Conservation (phyloP, 306 rosid species). For the Hylodesmum podocarpum region DNA sequence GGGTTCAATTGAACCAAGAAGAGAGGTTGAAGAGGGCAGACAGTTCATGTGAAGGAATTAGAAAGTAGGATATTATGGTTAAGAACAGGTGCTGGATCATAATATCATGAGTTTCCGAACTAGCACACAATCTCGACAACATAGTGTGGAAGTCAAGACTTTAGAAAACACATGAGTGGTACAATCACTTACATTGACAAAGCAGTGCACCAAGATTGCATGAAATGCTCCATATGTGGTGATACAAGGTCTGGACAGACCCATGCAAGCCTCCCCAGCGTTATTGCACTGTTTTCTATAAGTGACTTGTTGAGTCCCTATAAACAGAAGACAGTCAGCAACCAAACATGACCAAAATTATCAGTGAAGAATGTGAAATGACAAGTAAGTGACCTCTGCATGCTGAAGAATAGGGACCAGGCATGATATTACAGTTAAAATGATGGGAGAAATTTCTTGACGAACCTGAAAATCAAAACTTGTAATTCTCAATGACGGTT, state of each 20-base stretch:
- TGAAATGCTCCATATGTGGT: conserved; percentile 98
- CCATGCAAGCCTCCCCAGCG: conserved; percentile 99
- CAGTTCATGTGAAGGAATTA: too few relatives aligned
- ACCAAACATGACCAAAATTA: conserved; percentile 22
- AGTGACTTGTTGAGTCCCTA: conserved; percentile 91
- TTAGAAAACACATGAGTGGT: background rate
- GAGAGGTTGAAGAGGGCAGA: too few relatives aligned
- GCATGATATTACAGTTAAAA: conserved; percentile 74
- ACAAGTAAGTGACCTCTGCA: conserved; percentile 73
- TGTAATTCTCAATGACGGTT: background rate
- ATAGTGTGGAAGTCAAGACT: background rate
- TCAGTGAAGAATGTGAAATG: conserved; percentile 19
- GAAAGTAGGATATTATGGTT: too few relatives aligned
- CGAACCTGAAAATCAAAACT: conserved; percentile 66
- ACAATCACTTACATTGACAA: conserved; percentile 66
- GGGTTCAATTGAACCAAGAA: too few relatives aligned
- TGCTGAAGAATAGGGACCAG: conserved; percentile 92
- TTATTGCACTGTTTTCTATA: conserved; percentile 92
- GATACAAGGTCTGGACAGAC: conserved; percentile 95
- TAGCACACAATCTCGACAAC: too few relatives aligned
- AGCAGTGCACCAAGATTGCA: conserved; percentile 97
- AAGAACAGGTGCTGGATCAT: too few relatives aligned
- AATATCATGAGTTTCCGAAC: too few relatives aligned
- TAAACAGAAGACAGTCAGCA: conserved; percentile 33
- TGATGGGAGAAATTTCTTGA: conserved; percentile 87